Evolutionary conservation across 495 filamentous ascomycete genomes (phyloP), one percentile per base, ranked within the genome.

Genomic region (Xylaria venustula): DNA sequence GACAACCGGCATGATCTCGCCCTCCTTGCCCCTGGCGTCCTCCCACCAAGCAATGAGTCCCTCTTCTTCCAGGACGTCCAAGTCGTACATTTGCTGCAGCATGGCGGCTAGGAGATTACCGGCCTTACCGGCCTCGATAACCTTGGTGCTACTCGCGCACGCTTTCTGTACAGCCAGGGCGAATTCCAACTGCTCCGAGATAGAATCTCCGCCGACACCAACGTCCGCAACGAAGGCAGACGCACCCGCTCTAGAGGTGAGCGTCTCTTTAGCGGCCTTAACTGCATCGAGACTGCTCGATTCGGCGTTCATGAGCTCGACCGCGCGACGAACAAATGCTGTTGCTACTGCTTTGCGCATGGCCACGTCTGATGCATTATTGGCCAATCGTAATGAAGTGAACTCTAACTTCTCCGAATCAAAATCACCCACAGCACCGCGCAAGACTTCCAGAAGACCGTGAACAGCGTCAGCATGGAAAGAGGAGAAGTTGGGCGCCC

Each of bases 391-490:
- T 36, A 97, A 82, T 65, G 90, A 88, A 76, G 89, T 94, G 42
- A 99, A 87, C 71, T 99, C 94, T 11, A 98, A 80, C 65, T 90
- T 88, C 8, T 94, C 91, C 11, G 89, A 88, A 68, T 94, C 90
- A n/a, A 91, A 85, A 41, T 90, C 85, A 51, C 88, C 87, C 55
- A 85, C 85, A 30, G 71, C 73, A 2, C 71, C 75, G 41, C 78
- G 77, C 37, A 99, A 79, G 42, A 91, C 87, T 66, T 96, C 91
- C 46, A 93, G 83, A 26, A 98, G 82, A 62, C 90, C 94, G 65
- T 84, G 79, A 2, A 91, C 87, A 11, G 95, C 94, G 58, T 98
- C 94, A 44, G 88, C 80, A 66, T 97, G 90, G 83, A 97, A 98
- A 15, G 86, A 85, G 3, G 87, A 90, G 32, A 67, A 69, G 44